A percentile compares a stretch with the other conserved stretches of the same genome.
phyloP scores from a whole-genome alignment of 176 grass and related monocot genomes.

The Paspalum vaginatum region DNA sequence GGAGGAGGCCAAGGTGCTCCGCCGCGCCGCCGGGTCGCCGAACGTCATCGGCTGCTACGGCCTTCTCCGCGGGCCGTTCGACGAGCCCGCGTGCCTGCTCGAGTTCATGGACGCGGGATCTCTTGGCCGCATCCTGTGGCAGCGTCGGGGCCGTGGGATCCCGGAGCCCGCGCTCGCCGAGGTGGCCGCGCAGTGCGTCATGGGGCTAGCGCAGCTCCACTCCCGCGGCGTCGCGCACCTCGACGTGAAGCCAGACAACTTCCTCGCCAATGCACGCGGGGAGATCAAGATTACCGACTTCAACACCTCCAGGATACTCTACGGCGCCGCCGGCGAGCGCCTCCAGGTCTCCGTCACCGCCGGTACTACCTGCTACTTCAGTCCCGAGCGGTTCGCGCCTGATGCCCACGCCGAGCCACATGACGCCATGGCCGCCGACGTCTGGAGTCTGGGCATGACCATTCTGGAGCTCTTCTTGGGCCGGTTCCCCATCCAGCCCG shows the following conservation, averaged over 20 bases:
- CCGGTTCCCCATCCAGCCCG: background rate
- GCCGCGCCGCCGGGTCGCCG: conserved; percentile 22
- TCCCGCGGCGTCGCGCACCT: conserved; percentile 38
- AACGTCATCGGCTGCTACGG: conserved; percentile 46
- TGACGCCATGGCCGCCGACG: conserved; percentile 44
- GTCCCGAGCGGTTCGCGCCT: conserved; percentile 51
- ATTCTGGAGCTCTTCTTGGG: conserved; percentile 40
- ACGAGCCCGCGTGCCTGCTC: conserved; percentile 4
- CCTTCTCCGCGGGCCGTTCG: background rate
- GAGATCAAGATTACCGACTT: conserved; percentile 45
- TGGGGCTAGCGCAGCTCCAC: conserved; percentile 42
- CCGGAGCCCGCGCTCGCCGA: conserved; percentile 47
- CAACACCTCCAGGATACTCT: conserved; percentile 1
- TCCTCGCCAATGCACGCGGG: conserved; percentile 35
- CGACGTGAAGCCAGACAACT: conserved; percentile 48
- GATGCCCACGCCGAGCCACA: background rate
- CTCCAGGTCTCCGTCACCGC: background rate
- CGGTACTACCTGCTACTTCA: conserved; percentile 22
- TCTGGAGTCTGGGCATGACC: conserved; percentile 47
- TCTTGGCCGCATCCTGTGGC: conserved; percentile 4
- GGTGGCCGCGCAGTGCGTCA: conserved; percentile 31
- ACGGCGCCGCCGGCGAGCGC: background rate
- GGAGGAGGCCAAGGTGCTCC: conserved; percentile 31
- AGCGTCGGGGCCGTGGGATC: background rate
- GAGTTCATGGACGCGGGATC: conserved; percentile 48